A percentile compares a stretch with the other conserved stretches of the same genome.
These are phyloP conservation scores for Astrocystis sublimbata DNA, from an alignment of 495 filamentous ascomycete species.

Conservation along the genomic window DNA sequence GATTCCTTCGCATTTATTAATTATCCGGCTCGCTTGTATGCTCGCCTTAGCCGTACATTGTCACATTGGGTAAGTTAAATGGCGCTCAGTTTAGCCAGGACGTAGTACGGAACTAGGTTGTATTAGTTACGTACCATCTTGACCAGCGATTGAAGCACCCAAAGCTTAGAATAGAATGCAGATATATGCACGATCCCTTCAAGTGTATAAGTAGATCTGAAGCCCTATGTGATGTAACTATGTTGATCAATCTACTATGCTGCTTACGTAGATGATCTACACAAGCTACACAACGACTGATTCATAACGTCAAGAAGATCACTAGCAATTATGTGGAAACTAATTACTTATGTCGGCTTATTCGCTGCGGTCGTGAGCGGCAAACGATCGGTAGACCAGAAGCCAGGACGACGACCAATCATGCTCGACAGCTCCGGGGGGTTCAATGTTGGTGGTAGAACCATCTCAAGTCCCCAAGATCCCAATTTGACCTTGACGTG, in stretches of 20 bases:
- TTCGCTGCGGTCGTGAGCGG: neutral
- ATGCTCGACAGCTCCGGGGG: constrained; percentile 43
- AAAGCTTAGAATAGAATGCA: neutral
- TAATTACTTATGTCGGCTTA: neutral
- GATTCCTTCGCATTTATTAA: neutral
- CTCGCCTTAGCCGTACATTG: neutral
- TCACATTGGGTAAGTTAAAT: neutral
- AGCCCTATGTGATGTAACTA: too few relatives aligned
- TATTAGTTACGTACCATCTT: neutral
- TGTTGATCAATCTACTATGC: too few relatives aligned
- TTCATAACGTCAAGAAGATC: neutral
- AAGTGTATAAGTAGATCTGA: too few relatives aligned
- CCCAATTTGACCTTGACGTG: constrained; percentile 43
- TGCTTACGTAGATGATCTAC: neutral
- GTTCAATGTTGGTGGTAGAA: constrained; percentile 39
- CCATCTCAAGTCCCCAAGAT: constrained; percentile 33
- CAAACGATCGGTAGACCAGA: neutral
- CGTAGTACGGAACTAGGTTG: neutral
- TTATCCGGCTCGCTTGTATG: neutral
- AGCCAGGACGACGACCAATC: constrained; percentile 29
- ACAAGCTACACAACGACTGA: neutral
- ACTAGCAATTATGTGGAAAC: neutral
- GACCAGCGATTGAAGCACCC: neutral
- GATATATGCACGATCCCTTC: neutral
- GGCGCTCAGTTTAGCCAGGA: neutral